Base-by-base conservation (phyloP, 257 asterid genomes). In the Ligustrum vulgare region DNA sequence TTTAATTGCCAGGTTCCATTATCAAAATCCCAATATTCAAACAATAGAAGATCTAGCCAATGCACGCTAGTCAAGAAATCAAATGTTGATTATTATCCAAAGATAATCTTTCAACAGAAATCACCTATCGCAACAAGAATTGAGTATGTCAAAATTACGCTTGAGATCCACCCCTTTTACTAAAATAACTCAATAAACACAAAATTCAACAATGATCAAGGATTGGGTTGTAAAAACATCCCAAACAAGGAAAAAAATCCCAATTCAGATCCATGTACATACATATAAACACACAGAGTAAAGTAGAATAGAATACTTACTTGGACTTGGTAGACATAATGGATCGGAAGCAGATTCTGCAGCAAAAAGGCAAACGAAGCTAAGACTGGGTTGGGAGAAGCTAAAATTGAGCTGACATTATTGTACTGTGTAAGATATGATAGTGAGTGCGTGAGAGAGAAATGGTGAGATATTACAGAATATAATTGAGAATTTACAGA, bases 271-370 rank as follows among this genome's bases (percentile, higher is more conserved):
- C 85, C 72, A 76, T 69, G 39, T 1, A 35, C 9, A 70, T 35
- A 47, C 60, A 77, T 31, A 67, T 3, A 39, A 8, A 73, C 16
- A 45, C 65, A 7, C 32, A 56, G 32, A n/a, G 39, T 35, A 35
- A 1, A 5, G 65, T n/a, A 56, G 65, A 3, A 37, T 3, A 9
- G 12, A 47, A 34, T n/a, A 79, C 88, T 81, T 72, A 84, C 88
- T 77, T 84, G 79, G 84, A 67, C 76, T 79, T 84, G 49, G 81
- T 70, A 60, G 86, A 76, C 86, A 84, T 82, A 70, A 16, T 41
- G 64, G 69, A n/a, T 6, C 25, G 3, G 31, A n/a, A 2, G 3
- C 65, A 56, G 10, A n/a, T n/a, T 22, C 12, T 7, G 31, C 32
- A 20, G 65, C 65, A 56, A 20, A 43, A 1, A 56, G 1, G 31